Evolutionary conservation across 1,139 yeast genomes (phyloP).

Genomic region (Magnusiomyces starmeri): DNA sequence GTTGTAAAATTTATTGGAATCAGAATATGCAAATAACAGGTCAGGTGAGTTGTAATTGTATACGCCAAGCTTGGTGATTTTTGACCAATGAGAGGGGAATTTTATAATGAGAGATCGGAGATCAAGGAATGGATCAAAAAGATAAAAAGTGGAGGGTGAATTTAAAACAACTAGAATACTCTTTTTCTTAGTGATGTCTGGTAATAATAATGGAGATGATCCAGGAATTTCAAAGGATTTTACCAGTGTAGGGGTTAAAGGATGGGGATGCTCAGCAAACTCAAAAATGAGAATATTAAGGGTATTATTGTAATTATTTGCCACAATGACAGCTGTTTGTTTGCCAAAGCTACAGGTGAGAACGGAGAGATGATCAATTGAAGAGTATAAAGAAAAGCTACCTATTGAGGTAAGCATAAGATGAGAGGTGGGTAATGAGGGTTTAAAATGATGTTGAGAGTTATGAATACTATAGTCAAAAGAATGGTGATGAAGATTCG

Average conservation of each 20-base stretch:
- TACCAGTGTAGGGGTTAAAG: not conserved
- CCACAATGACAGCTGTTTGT: not conserved
- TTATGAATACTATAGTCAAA: conserved; percentile 8
- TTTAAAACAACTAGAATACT: not conserved
- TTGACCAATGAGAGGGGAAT: conserved; percentile 15
- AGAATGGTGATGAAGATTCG: not conserved
- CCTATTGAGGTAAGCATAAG: conserved; percentile 4
- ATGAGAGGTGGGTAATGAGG: not conserved
- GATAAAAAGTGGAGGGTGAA: conserved; percentile 30
- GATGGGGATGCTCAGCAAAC: not conserved
- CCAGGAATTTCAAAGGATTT: conserved; percentile 4
- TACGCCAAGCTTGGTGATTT: conserved; percentile 11
- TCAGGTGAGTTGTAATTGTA: not conserved
- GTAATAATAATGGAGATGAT: not conserved
- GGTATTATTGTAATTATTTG: not conserved
- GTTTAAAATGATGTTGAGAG: not conserved
- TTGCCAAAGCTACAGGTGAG: not conserved
- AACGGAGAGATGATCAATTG: not conserved
- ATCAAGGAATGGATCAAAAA: conserved; percentile 62
- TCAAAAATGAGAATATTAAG: not conserved
- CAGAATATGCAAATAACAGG: conserved; percentile 10
- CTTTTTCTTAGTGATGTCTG: not conserved
- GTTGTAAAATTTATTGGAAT: conserved; percentile 7
- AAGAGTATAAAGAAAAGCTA: not conserved
- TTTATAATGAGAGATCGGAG: conserved; percentile 38